phyloP scores from a whole-genome alignment of 1,284 basidiomycete genomes.

The Sparassis latifolia region DNA sequence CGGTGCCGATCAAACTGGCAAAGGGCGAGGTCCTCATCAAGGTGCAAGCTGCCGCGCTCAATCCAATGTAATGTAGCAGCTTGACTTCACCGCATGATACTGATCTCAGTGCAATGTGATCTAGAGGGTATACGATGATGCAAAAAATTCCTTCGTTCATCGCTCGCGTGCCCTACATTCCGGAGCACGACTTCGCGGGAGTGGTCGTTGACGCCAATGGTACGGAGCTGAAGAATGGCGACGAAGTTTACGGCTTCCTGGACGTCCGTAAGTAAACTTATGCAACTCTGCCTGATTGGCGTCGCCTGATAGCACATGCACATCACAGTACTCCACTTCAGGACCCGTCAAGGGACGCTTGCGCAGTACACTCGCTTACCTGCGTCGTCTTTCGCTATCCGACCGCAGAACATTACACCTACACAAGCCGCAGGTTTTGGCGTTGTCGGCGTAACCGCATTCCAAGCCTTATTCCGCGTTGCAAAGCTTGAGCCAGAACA shows the following conservation, averaged over 20 bases:
- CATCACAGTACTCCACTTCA: background rate
- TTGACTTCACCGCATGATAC: background rate
- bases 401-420: conserved; percentile 12
- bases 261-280: conserved; percentile 28
- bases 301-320: too few species aligned
- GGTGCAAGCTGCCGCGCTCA: conserved; percentile 58
- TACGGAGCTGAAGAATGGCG: conserved; percentile 45
- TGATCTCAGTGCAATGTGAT: background rate
- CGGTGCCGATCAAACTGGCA: conserved; percentile 35
- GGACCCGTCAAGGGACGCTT: conserved; percentile 10
- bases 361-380: conserved; percentile 14
- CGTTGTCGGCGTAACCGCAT: conserved; percentile 15
- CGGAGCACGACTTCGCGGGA: conserved; percentile 60
- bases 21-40: conserved; percentile 52
- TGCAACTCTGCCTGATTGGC: background rate
- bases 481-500: conserved; percentile 16
- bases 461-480: conserved; percentile 12
- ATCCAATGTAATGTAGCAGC: conserved; percentile 44
- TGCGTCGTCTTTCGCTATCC: conserved; percentile 7
- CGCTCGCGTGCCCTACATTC: conserved; percentile 41
- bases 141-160: conserved; percentile 42
- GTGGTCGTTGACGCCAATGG: conserved; percentile 48
- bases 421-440: conserved; percentile 14
- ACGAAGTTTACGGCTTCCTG: conserved; percentile 53
- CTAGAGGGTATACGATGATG: conserved; percentile 54